Evolutionary conservation across 208 protist species (phyloP), one percentile per base, ranked within the genome.

Genomic region (Leptomonas pyrrhocoris): DNA sequence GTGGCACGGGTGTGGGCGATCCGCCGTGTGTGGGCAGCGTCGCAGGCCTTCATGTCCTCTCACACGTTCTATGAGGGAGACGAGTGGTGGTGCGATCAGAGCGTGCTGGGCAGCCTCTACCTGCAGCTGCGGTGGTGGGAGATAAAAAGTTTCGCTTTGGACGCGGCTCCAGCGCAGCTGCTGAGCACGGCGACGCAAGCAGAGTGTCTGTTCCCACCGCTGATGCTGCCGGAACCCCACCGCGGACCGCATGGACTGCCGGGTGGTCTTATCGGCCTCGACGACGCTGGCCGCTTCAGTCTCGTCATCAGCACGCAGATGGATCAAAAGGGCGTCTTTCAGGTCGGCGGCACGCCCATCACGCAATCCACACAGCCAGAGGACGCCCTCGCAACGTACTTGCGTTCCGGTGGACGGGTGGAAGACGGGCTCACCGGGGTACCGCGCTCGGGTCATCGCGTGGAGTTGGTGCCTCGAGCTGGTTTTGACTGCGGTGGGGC

Each of bases 1-100:
- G 61, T 67, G 50, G 61, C 46, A 19, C 61, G 61, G 4, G 61
- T 51, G n/a, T 67, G 61, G 61, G 61, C 61, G 16, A 28, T 67
- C 46, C 61, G 61, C 15, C 45, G 34, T 23, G 31, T 67, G 4
- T 67, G 61, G 61, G 50, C 61, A 15, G 61, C 61, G 1, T 31
- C 50, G 1, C 25, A 46, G 0, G 48, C 23, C 30, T 67, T 67
- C 48, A 67, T 56, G 61, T 4, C 61, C 2, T 25, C 61, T 18
- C 61, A 67, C 50, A 27, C 2, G 12, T 46, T 46, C 42, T 67
- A 67, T 48, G 45, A 30, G 13, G 61, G 61, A 11, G 48, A 67
- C 6, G 50, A 54, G 45, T 67, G 61, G 61, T 67, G 61, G 61
- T 67, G 61, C n/a, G 61, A 67, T 30, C 61, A 67, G 50, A 67